phyloP scores from a whole-genome alignment of 768 basidiomycete genomes.

The Lentinus tigrinus region DNA sequence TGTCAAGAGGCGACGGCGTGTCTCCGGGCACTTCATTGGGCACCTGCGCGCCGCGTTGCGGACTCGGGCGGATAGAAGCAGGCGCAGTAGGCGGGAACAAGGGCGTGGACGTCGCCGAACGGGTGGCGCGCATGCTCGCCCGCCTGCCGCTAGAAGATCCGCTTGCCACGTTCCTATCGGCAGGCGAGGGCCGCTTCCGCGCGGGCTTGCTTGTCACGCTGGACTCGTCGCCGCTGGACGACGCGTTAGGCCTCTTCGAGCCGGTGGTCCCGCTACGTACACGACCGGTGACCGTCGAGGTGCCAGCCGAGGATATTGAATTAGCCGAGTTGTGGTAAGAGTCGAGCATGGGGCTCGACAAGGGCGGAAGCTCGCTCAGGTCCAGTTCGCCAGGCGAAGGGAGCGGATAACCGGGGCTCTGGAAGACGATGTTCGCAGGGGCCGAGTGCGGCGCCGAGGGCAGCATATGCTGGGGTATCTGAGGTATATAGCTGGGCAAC shows the following conservation, averaged over 20 bases:
- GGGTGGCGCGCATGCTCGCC: constrained; percentile 31
- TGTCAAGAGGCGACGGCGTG: constrained; percentile 85
- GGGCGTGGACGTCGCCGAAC: constrained; percentile 62
- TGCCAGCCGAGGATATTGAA: constrained; percentile 17
- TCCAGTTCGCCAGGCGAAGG: constrained; percentile 54
- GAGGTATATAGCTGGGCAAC: constrained; percentile 26
- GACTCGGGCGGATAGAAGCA: constrained; percentile 39
- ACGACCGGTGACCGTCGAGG: constrained; percentile 7
- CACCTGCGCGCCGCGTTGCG: constrained; percentile 35
- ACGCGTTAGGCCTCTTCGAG: constrained; percentile 54
- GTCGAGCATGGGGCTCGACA: constrained; percentile 81
- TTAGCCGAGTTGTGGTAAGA: constrained; percentile 40
- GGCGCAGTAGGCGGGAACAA: constrained; percentile 34
- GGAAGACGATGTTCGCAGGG: constrained; percentile 73
- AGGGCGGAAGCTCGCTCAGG: constrained; percentile 67
- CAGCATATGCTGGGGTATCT: constrained; percentile 26
- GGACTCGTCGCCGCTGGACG: constrained; percentile 54
- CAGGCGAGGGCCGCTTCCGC: constrained; percentile 56
- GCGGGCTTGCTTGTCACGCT: constrained; percentile 32
- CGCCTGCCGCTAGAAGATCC: constrained; percentile 6
- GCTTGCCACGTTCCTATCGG: constrained; percentile 35
- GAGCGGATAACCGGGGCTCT: constrained; percentile 32
- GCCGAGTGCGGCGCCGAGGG: constrained; percentile 49
- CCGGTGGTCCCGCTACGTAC: constrained; percentile 19
- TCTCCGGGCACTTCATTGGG: constrained; percentile 37